Conservation (phyloP, 164 flowering plant species). For the Chimonanthus salicifolius region DNA sequence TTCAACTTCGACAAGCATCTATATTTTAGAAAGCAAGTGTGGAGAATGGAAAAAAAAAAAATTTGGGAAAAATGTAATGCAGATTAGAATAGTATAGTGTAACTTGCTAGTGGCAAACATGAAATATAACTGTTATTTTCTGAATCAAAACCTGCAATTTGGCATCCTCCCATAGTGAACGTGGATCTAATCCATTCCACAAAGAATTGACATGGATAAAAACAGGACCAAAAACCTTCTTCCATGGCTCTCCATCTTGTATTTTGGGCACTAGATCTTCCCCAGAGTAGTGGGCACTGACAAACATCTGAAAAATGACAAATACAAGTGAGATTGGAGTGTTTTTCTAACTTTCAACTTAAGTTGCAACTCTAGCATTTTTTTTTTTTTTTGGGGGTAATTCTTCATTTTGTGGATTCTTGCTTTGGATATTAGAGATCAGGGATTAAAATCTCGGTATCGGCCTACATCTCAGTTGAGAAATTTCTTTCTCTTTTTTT, state of each 20-base stretch:
- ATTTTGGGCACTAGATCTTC: conserved; percentile 41
- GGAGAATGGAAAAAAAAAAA: neutral
- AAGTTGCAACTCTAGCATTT: no score
- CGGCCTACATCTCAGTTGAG: no score
- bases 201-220: conserved; percentile 68
- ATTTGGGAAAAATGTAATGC: no score
- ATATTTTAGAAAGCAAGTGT: neutral
- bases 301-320: conserved; percentile 45
- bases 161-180: conserved; percentile 64
- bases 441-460: no score
- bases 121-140: neutral
- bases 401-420: no score
- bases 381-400: no score
- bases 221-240: conserved; percentile 92
- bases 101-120: neutral
- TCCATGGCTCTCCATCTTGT: conserved; percentile 67
- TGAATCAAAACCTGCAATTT: conserved; percentile 48
- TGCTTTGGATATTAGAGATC: no score
- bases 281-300: conserved; percentile 79
- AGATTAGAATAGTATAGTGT: neutral
- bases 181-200: conserved; percentile 25
- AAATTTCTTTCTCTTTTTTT: no score
- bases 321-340: no score
- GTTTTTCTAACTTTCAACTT: no score
- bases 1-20: conserved; percentile 64